A percentile compares a stretch with the other conserved stretches of the same genome.
These are phyloP conservation scores for Erodium trifolium DNA, from an alignment of 441 rosid species.

Conservation along the genomic window DNA sequence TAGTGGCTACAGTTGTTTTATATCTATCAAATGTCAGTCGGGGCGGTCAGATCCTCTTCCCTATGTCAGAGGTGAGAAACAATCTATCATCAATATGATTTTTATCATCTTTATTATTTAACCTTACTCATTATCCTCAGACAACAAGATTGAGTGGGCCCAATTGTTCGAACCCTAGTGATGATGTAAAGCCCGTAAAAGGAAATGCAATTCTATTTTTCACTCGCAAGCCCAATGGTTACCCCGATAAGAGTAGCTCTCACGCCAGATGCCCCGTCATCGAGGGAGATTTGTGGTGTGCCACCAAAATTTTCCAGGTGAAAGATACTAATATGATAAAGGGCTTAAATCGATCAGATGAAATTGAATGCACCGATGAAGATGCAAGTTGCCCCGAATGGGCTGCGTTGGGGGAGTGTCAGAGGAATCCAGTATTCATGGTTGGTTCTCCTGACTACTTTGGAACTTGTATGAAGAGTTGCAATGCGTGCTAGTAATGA, in stretches of 20 bases:
- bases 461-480: conserved; percentile 90
- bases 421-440: conserved; percentile 82
- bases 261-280: conserved; percentile 74
- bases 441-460: conserved; percentile 81
- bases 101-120: conserved; percentile 5
- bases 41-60: conserved; percentile 77
- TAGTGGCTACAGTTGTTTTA: conserved; percentile 58
- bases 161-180: conserved; percentile 40
- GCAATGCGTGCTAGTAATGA: conserved; percentile 46
- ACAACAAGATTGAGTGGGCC: conserved; percentile 42
- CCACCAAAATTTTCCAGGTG: conserved; percentile 46
- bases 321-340: conserved; percentile 29
- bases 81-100: conserved; percentile 14
- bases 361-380: conserved; percentile 61
- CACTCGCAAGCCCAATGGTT: conserved; percentile 46
- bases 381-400: conserved; percentile 61
- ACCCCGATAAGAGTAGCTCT: conserved; percentile 53
- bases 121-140: conserved; percentile 25
- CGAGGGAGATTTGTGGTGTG: conserved; percentile 61
- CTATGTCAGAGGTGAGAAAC: conserved; percentile 51
- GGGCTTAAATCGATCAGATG: conserved; percentile 19
- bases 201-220: conserved; percentile 79
- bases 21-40: conserved; percentile 64
- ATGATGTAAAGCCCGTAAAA: conserved; percentile 49
- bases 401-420: conserved; percentile 83